These are phyloP conservation scores for Trypanosoma vivax DNA, from an alignment of 208 protist species.

Conservation along the genomic window DNA sequence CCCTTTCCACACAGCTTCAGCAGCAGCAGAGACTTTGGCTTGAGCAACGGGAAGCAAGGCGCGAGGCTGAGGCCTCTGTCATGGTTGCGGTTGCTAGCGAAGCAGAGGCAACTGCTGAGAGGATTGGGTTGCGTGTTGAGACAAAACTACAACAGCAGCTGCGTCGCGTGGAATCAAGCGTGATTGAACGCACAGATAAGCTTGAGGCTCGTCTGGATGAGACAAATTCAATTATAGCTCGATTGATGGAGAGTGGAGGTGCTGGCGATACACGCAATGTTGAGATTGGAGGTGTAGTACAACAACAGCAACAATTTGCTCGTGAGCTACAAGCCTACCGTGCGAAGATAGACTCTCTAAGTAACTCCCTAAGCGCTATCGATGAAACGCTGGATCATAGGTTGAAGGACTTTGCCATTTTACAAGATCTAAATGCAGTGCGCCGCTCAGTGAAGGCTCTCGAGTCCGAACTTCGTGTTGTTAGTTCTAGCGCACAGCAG, in stretches of 20 bases:
- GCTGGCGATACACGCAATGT: neutral
- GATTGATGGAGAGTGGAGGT: neutral
- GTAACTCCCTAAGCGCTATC: neutral
- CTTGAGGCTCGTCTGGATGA: conserved; percentile 6
- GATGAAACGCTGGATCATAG: neutral
- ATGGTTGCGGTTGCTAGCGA: neutral
- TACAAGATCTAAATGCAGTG: conserved; percentile 4
- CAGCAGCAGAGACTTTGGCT: conserved; percentile 24
- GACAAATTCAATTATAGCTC: neutral
- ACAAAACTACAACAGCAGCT: conserved; percentile 13
- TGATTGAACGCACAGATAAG: conserved; percentile 5
- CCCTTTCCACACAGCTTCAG: conserved; percentile 28
- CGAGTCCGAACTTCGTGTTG: conserved; percentile 7
- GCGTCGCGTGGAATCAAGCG: conserved; percentile 4
- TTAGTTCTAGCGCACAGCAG: neutral
- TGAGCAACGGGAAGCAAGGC: conserved; percentile 23
- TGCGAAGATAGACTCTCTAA: conserved; percentile 9
- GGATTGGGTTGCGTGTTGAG: conserved; percentile 5
- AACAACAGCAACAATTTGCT: conserved; percentile 2
- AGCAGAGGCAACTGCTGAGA: neutral
- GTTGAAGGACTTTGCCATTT: conserved; percentile 1
- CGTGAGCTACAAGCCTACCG: conserved; percentile 4
- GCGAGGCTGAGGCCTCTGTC: neutral
- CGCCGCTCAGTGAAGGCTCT: conserved; percentile 4
- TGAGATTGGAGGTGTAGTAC: neutral